Evolutionary conservation across 1,284 basidiomycete species (phyloP).

Genomic region (Macrocystidia cucumis): DNA sequence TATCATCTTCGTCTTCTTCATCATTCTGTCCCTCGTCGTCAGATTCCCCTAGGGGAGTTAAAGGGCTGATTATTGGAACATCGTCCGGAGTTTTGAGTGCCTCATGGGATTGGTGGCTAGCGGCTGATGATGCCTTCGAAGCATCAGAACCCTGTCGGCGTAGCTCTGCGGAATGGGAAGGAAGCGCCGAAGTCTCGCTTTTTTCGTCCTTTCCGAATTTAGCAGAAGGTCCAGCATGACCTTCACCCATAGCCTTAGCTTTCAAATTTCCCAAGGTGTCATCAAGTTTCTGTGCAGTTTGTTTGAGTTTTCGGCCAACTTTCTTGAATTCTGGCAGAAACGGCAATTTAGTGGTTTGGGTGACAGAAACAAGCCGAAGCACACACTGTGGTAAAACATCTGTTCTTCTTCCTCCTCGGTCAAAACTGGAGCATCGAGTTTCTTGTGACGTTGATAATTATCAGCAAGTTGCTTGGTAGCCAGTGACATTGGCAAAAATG

Average conservation of each 20-base stretch:
- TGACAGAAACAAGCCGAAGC: too few species aligned
- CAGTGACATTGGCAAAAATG: slow-evolving; percentile 54
- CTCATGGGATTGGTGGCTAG: slow-evolving; percentile 7
- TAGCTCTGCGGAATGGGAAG: slow-evolving; percentile 7
- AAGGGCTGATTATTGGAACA: slow-evolving; percentile 14
- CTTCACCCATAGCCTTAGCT: slow-evolving; percentile 13
- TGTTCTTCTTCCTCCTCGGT: slow-evolving; percentile 22
- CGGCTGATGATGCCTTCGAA: slow-evolving; percentile 8
- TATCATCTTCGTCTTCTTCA: slow-evolving; percentile 24
- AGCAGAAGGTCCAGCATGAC: slow-evolving; percentile 1
- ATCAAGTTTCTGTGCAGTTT: slow-evolving; percentile 21
- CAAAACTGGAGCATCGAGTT: slow-evolving; percentile 11
- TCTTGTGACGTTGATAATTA: slow-evolving; percentile 23
- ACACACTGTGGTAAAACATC: too few species aligned
- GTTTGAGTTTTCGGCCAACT: slow-evolving; percentile 22
- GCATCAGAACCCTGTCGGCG: slow-evolving; percentile 12
- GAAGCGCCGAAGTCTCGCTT: neutral
- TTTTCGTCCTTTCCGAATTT: neutral
- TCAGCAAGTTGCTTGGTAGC: slow-evolving; percentile 44
- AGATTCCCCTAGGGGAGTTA: slow-evolving; percentile 16
- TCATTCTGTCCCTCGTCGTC: slow-evolving; percentile 15
- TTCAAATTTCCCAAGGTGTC: slow-evolving; percentile 20
- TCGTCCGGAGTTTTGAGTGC: slow-evolving; percentile 3
- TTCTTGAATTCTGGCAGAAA: slow-evolving; percentile 18
- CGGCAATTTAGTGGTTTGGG: too few species aligned